phyloP scores from a whole-genome alignment of 441 rosid genomes.

The Erysimum pusillum region DNA sequence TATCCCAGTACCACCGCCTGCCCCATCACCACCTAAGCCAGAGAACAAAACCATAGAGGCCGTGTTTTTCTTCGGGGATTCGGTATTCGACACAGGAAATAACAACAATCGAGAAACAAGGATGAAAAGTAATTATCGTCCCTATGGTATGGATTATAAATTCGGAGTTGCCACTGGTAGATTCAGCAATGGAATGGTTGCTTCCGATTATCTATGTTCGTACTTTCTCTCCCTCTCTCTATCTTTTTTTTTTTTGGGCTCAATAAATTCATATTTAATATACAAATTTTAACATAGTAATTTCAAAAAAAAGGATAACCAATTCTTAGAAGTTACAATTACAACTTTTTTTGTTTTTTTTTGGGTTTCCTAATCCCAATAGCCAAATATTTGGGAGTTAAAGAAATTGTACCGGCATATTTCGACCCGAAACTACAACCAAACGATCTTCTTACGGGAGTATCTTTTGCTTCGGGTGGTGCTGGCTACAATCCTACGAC shows the following conservation, averaged over 20 bases:
- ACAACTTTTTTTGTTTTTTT: background rate
- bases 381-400: constrained; percentile 58
- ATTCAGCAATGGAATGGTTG: constrained; percentile 60
- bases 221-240: constrained; percentile 22
- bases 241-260: background rate
- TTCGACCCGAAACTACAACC: constrained; percentile 48
- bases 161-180: constrained; percentile 61
- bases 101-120: constrained; percentile 52
- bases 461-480: constrained; percentile 62
- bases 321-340: background rate
- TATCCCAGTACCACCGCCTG: constrained; percentile 3
- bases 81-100: constrained; percentile 58
- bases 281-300: background rate
- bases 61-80: constrained; percentile 61
- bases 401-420: constrained; percentile 56
- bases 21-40: constrained; percentile 44
- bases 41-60: constrained; percentile 53
- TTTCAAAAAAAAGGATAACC: background rate
- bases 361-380: constrained; percentile 17
- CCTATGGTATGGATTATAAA: constrained; percentile 56
- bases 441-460: constrained; percentile 56
- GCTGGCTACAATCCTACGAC: constrained; percentile 60
- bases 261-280: background rate
- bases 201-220: constrained; percentile 52
- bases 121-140: constrained; percentile 56